Conservation (phyloP, 2,329 filamentous ascomycete genomes). For the Aspergillus spinulosporus region DNA sequence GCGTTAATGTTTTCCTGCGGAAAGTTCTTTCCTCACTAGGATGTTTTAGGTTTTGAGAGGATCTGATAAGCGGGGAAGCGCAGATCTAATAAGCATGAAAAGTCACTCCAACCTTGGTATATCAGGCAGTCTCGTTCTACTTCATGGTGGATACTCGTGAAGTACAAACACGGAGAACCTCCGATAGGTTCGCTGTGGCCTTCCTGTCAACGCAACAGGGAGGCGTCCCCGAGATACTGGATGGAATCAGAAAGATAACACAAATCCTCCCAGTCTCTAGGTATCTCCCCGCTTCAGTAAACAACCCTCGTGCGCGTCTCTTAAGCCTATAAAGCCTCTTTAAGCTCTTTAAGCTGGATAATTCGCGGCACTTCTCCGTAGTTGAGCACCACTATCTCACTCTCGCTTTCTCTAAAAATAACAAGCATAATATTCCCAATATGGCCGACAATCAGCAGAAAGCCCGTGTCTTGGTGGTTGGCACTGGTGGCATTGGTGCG, state of each 20-base stretch:
- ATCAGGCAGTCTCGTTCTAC: too few species aligned
- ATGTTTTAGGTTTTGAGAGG: too few species aligned
- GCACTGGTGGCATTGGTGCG: neutral
- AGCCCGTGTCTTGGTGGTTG: constrained; percentile 2
- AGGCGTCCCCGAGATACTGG: neutral
- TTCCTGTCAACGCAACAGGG: neutral
- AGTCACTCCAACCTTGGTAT: too few species aligned
- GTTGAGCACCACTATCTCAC: neutral
- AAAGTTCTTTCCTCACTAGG: too few species aligned
- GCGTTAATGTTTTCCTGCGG: too few species aligned
- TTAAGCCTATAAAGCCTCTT: too few species aligned
- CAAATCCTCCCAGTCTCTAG: neutral
- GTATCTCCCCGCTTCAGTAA: neutral
- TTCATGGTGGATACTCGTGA: too few species aligned
- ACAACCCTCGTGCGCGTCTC: too few species aligned
- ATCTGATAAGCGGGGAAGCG: too few species aligned
- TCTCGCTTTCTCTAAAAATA: neutral
- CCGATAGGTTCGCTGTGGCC: neutral
- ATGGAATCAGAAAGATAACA: neutral
- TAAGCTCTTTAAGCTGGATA: neutral
- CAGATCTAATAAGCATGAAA: too few species aligned
- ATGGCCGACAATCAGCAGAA: neutral
- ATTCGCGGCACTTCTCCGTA: neutral
- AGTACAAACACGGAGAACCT: neutral
- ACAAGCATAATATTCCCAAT: neutral